Percentiles rank a stretch among this genome's conserved stretches.
Evolutionary conservation across 257 asterid genomes (phyloP).

Genomic region (Nicotiana knightiana): DNA sequence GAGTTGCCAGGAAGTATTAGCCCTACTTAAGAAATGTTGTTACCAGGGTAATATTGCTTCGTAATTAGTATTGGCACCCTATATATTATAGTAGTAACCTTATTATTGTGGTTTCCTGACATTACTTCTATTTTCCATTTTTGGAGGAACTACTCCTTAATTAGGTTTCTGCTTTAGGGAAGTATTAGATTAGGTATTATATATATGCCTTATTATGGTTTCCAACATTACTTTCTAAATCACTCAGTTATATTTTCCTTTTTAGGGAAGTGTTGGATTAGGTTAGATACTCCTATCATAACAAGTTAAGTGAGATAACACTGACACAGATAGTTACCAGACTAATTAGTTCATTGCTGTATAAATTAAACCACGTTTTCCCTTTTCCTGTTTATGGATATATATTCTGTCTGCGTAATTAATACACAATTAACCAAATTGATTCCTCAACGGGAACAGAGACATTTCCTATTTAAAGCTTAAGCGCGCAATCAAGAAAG

Average conservation of each 20-base stretch:
- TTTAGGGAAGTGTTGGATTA: neutral
- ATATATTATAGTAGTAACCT: neutral
- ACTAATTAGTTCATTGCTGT: neutral
- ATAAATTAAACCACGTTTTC: neutral
- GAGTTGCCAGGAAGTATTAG: slow-evolving; percentile 41
- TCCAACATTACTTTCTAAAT: neutral
- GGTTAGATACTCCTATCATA: neutral
- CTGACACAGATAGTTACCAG: neutral
- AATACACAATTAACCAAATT: neutral
- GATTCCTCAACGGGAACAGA: neutral
- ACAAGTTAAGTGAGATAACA: neutral
- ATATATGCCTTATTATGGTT: neutral
- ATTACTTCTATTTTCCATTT: neutral
- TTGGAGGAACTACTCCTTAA: neutral
- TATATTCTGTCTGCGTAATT: neutral
- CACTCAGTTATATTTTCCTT: neutral
- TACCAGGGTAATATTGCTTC: slow-evolving; percentile 44
- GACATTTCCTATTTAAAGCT: neutral
- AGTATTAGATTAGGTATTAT: too few relatives aligned
- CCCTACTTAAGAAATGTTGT: slow-evolving; percentile 45
- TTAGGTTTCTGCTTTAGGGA: too few relatives aligned
- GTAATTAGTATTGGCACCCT: neutral
- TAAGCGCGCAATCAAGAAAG: neutral
- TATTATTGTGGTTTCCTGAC: neutral
- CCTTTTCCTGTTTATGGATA: neutral